Evolutionary conservation across 108 stramenopile species (phyloP).

Genomic region (Discostella stelligeroides): DNA sequence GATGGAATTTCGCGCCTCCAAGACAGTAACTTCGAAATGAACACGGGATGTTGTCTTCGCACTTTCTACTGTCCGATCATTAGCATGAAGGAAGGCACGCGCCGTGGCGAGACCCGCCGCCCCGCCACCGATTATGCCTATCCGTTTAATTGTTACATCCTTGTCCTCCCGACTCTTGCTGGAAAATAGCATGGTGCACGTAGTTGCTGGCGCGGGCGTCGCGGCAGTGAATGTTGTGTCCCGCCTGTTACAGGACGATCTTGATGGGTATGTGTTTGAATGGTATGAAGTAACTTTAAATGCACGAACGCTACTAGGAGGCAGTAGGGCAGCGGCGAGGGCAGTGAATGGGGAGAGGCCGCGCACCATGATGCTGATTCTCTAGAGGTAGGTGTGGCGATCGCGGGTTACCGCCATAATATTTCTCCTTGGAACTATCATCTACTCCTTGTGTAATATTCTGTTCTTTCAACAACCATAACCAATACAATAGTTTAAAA

Average conservation of each 20-base stretch:
- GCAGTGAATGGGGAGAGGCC: neutral
- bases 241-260: neutral
- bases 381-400: no score
- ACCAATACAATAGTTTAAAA: no score
- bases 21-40: slow-evolving; percentile 45
- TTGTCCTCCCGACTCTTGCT: neutral
- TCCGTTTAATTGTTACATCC: slow-evolving; percentile 1
- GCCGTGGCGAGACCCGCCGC: slow-evolving; percentile 79
- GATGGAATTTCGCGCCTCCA: slow-evolving; percentile 57
- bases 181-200: neutral
- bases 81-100: slow-evolving; percentile 58
- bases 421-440: no score
- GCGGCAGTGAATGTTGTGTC: neutral
- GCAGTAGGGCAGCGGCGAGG: neutral
- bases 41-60: no score
- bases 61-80: no score
- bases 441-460: no score
- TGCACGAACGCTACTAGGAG: neutral
- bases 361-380: neutral
- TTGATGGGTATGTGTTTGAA: neutral
- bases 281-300: neutral
- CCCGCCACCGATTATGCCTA: slow-evolving; percentile 87
- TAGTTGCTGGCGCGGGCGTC: neutral
- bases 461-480: no score
- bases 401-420: no score